phyloP scores from a whole-genome alignment of 345 rosid genomes.

The Populus pruinosa region DNA sequence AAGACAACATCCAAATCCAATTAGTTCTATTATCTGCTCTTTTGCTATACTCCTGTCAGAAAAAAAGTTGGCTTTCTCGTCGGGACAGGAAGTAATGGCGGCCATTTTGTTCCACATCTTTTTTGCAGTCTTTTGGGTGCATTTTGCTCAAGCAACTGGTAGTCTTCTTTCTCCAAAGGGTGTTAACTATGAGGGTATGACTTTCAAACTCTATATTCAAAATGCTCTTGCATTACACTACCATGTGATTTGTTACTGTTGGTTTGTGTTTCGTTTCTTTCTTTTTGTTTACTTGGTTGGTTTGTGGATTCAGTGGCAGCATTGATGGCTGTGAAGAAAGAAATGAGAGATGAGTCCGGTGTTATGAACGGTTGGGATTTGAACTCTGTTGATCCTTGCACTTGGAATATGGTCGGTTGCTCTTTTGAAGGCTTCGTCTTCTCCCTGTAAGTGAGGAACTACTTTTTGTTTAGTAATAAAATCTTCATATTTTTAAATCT shows the following conservation, averaged over 20 bases:
- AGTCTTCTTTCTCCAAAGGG: conserved; percentile 92
- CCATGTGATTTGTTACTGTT: neutral
- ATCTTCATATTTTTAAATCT: neutral
- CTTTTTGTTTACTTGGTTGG: neutral
- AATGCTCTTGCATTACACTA: neutral
- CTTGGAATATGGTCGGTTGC: conserved; percentile 96
- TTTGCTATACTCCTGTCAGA: conserved; percentile 14
- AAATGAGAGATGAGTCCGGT: conserved; percentile 54
- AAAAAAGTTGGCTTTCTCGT: conserved; percentile 1
- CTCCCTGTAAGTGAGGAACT: conserved; percentile 56
- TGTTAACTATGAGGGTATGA: conserved; percentile 85
- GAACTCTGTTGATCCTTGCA: conserved; percentile 96
- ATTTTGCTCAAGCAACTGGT: conserved; percentile 39
- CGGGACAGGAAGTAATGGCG: conserved; percentile 31
- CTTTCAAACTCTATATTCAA: neutral
- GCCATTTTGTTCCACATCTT: conserved; percentile 24
- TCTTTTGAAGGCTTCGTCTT: conserved; percentile 70
- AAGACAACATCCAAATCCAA: neutral
- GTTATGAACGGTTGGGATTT: conserved; percentile 91
- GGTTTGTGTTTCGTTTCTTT: neutral
- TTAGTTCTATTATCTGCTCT: neutral
- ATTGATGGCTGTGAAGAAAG: conserved; percentile 79
- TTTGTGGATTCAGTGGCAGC: conserved; percentile 59
- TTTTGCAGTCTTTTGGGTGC: conserved; percentile 26
- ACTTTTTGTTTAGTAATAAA: neutral